phyloP scores from a whole-genome alignment of 371 early-diverging fungal species.

The Haplosporangium sp. region DNA sequence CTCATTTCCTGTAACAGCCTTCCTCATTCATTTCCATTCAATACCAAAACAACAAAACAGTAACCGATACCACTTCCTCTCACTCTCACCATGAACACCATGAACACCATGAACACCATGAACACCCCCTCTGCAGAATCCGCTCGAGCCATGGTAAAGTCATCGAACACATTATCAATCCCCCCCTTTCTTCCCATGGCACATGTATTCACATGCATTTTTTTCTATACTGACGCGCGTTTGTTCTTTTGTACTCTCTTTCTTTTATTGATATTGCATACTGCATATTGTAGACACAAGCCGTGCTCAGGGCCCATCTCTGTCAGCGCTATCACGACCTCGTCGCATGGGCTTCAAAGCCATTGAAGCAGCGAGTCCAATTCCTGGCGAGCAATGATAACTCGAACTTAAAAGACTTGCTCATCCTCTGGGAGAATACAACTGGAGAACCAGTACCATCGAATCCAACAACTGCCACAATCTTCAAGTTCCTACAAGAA shows the following conservation, averaged over 20 bases:
- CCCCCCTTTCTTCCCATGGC: not conserved
- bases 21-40: not conserved
- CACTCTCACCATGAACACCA: not conserved
- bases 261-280: slow-evolving; percentile 17
- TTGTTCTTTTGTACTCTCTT: slow-evolving; percentile 2
- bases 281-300: slow-evolving; percentile 4
- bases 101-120: no score
- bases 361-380: slow-evolving; percentile 24
- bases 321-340: slow-evolving; percentile 15
- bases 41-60: no score
- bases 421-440: slow-evolving; percentile 8
- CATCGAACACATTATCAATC: not conserved
- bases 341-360: slow-evolving; percentile 9
- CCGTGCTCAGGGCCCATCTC: slow-evolving; percentile 12
- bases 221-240: not conserved
- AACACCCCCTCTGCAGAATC: slow-evolving; percentile 1
- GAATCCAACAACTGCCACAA: not conserved
- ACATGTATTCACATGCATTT: slow-evolving; percentile 5
- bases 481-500: slow-evolving; percentile 2
- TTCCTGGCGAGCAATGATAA: not conserved
- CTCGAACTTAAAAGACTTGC: slow-evolving; percentile 13
- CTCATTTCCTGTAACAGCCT: not conserved
- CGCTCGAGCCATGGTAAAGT: slow-evolving; percentile 21
- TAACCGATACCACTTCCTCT: no score
- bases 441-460: not conserved